Evolutionary conservation across 257 asterid genomes (phyloP).

Genomic region (Solanum sparsipilum): DNA sequence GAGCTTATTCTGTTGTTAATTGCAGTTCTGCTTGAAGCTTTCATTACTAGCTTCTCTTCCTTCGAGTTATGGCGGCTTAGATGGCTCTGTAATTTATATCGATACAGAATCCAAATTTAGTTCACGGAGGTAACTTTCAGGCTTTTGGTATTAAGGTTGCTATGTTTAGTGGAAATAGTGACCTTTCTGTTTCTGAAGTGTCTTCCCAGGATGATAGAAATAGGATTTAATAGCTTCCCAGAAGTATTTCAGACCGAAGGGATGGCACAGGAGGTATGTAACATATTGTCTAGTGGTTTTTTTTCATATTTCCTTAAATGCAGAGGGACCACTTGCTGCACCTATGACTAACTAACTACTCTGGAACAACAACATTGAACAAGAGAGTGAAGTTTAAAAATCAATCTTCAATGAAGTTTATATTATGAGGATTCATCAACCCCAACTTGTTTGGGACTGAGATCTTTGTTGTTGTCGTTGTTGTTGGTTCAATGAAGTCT

Average conservation of each 20-base stretch:
- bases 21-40: slow-evolving; percentile 83
- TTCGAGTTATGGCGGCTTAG: slow-evolving; percentile 62
- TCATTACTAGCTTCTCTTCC: slow-evolving; percentile 70
- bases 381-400: not conserved
- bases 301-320: not conserved
- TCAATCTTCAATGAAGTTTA: not conserved
- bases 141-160: not conserved
- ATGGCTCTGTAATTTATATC: slow-evolving; percentile 66
- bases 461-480: not conserved
- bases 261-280: slow-evolving; percentile 64
- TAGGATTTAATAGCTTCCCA: slow-evolving; percentile 69
- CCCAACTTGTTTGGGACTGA: not conserved
- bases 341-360: not conserved
- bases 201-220: slow-evolving; percentile 64
- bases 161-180: not conserved
- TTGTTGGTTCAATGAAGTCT: not conserved
- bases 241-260: slow-evolving; percentile 63
- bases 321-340: not conserved
- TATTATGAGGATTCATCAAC: not conserved
- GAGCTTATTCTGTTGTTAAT: not conserved
- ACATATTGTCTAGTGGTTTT: not conserved
- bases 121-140: slow-evolving; percentile 51
- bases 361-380: not conserved
- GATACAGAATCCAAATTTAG: slow-evolving; percentile 87
- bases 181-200: not conserved